Evolutionary conservation across 2,329 filamentous ascomycete species (phyloP), one percentile per base, ranked within the genome.

Genomic region (Botrytis sinoallii): DNA sequence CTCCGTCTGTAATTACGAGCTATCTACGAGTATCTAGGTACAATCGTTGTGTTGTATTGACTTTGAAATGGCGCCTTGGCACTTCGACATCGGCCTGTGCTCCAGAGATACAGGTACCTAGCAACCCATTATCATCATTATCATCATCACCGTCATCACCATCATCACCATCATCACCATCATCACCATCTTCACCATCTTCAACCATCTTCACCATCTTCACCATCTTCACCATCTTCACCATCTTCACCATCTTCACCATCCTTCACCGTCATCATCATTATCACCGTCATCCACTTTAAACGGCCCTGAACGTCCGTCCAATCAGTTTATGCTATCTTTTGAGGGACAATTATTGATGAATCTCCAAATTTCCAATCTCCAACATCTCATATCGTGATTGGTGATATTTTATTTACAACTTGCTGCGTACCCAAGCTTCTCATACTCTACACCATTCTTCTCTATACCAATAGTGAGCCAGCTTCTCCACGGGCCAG

Each of bases 361-460:
- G 1, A 2, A 29, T 8, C 52, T 57, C 12, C 25, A 57, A 57
- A 18, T 29, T 16, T 29, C 14, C 14, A 29, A 57, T 57, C 14
- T 14, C 48, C 16, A 9, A 52, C n/a, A 14, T 25, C 46, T 25
- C 25, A 57, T 57, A 18, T 57, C 14, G n/a, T 16, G 52, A 57
- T 29, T 9, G 52, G 52, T 16, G 52, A 29, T 55, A 55, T 16
- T 55, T 55, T 18, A 29, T 14, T 5, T n/a, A n/a, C 22, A 52
- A n/a, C 6, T 29, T 57, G 14, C 52, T 57, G 52, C 48, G 89
- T 91, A 2, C 87, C 87, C 72, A 86, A 88, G 70, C 86, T 90
- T 0, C 90, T 89, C 0, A 86, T 84, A 29, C 86, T 88, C 77
- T 91, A 89, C 3, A 90, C 78, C 77, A 85, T 86, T 5, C 89